Conservation (phyloP, 257 asterid genomes). For the Solanum ossicruentum region DNA sequence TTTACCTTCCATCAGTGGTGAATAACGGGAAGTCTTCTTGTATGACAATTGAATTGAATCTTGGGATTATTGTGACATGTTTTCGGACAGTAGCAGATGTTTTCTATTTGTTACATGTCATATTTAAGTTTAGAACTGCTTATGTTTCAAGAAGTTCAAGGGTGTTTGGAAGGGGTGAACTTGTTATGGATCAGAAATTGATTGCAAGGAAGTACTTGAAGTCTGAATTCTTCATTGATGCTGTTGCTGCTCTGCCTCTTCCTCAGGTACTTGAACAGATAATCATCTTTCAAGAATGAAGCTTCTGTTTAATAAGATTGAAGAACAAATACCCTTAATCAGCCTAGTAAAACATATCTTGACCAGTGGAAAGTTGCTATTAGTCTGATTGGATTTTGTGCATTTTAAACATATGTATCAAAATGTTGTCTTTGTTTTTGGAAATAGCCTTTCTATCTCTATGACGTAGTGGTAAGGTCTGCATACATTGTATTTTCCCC, state of each 20-base stretch:
- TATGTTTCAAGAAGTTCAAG: constrained; percentile 78
- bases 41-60: constrained; percentile 50
- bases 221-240: constrained; percentile 58
- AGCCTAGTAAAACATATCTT: not conserved
- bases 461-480: too few species aligned
- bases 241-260: constrained; percentile 73
- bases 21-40: constrained; percentile 47
- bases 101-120: constrained; percentile 48
- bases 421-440: not conserved
- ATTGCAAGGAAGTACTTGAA: constrained; percentile 62
- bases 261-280: constrained; percentile 52
- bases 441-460: too few species aligned
- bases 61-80: constrained; percentile 60
- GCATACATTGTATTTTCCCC: too few species aligned
- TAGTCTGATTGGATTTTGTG: not conserved
- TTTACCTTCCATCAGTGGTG: constrained; percentile 58
- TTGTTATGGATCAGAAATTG: constrained; percentile 55
- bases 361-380: not conserved
- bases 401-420: not conserved
- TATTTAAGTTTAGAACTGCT: constrained; percentile 66
- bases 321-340: not conserved
- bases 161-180: constrained; percentile 89
- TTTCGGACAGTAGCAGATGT: constrained; percentile 73
- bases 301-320: not conserved
- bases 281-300: not conserved